phyloP scores from a whole-genome alignment of 768 basidiomycete genomes.

The Lyophyllum semitale region DNA sequence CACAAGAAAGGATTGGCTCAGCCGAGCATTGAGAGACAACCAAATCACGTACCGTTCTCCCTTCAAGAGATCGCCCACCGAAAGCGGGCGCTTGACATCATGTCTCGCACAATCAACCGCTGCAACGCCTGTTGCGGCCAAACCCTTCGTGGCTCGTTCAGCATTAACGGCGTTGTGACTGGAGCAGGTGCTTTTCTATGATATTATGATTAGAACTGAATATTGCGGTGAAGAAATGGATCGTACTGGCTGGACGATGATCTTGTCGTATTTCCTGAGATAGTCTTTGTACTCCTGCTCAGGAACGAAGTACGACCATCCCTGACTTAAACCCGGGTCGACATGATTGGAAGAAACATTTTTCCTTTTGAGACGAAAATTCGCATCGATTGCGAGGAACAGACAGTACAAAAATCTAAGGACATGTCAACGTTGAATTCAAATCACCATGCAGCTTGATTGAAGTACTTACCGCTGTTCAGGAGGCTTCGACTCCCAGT shows the following conservation, averaged over 20 bases:
- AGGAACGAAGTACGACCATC: conserved; percentile 17
- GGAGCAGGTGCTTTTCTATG: conserved; percentile 22
- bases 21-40: too few relatives aligned
- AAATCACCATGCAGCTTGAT: not conserved
- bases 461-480: conserved; percentile 17
- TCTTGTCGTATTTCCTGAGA: not conserved
- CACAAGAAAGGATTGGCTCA: too few relatives aligned
- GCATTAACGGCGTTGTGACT: conserved; percentile 22
- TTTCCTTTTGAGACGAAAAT: too few relatives aligned
- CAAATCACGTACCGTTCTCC: conserved; percentile 20
- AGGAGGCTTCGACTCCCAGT: conserved; percentile 19
- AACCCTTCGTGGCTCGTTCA: not conserved
- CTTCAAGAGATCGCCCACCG: conserved; percentile 3
- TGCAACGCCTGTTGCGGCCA: conserved; percentile 1
- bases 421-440: conserved; percentile 1
- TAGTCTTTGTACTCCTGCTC: conserved; percentile 6
- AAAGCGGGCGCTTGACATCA: conserved; percentile 1
- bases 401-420: conserved; percentile 9
- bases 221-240: not conserved
- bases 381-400: conserved; percentile 17
- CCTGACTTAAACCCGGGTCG: conserved; percentile 11
- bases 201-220: not conserved
- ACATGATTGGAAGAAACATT: not conserved
- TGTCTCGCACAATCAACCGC: conserved; percentile 6
- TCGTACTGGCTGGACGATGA: not conserved